Evolutionary conservation across 805 yeast genomes (phyloP).

Genomic region (Lipomyces mesembrius): DNA sequence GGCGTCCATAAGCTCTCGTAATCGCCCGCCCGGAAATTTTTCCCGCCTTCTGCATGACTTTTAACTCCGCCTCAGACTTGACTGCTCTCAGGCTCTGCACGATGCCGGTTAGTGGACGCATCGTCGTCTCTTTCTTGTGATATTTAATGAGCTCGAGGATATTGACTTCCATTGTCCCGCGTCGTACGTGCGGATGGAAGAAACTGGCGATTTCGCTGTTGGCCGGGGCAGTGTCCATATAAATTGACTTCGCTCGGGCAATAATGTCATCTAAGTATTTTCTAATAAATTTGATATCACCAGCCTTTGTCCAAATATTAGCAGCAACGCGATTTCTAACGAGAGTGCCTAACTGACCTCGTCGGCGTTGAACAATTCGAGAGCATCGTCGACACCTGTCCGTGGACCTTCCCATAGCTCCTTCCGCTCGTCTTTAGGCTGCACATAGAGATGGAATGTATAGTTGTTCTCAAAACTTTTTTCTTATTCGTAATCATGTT

Average conservation of each 20-base stretch:
- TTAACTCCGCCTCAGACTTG: slow-evolving; percentile 77
- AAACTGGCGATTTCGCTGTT: slow-evolving; percentile 18
- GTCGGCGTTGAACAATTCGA: slow-evolving; percentile 87
- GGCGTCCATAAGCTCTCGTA: slow-evolving; percentile 75
- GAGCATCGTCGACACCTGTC: slow-evolving; percentile 83
- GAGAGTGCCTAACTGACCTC: slow-evolving; percentile 47
- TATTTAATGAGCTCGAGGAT: slow-evolving; percentile 24
- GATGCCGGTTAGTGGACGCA: slow-evolving; percentile 49
- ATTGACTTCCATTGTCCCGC: slow-evolving; percentile 19
- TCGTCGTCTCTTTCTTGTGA: slow-evolving; percentile 3
- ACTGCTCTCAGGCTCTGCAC: slow-evolving; percentile 61
- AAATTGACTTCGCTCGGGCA: slow-evolving; percentile 56
- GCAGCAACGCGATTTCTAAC: background rate
- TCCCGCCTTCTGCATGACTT: slow-evolving; percentile 80
- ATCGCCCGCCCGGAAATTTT: slow-evolving; percentile 81
- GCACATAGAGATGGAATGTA: slow-evolving; percentile 79
- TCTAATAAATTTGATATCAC: slow-evolving; percentile 49
- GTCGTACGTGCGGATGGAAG: slow-evolving; percentile 17
- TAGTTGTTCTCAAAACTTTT: slow-evolving; percentile 47
- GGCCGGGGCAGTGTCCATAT: slow-evolving; percentile 52
- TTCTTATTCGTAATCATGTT: slow-evolving; percentile 45
- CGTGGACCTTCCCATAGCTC: slow-evolving; percentile 97
- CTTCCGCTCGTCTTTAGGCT: slow-evolving; percentile 71
- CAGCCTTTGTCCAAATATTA: slow-evolving; percentile 46
- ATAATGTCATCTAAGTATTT: slow-evolving; percentile 55